These are phyloP conservation scores for Metarhizium rileyi DNA, from an alignment of 2,329 filamentous ascomycete genomes.

Conservation along the genomic window DNA sequence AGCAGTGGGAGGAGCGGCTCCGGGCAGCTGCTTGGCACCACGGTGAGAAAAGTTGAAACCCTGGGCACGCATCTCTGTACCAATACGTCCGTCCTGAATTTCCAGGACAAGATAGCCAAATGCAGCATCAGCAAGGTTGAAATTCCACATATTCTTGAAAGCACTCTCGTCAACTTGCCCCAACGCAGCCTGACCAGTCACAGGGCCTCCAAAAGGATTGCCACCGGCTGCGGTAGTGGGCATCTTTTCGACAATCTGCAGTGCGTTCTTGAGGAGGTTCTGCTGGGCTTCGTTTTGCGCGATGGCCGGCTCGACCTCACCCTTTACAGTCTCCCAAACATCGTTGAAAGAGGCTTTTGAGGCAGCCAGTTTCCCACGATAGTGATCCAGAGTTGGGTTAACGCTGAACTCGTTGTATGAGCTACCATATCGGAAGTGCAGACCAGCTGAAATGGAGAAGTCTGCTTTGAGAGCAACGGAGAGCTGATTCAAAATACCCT, in stretches of 20 bases:
- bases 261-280: constrained; percentile 79
- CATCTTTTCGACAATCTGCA: constrained; percentile 97
- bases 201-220: constrained; percentile 88
- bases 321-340: constrained; percentile 97
- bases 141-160: constrained; percentile 99
- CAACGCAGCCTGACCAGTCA: constrained; percentile 58
- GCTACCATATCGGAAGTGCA: constrained; percentile 97
- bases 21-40: constrained; percentile 63
- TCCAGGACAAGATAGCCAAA: constrained; percentile 95
- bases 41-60: constrained; percentile 99
- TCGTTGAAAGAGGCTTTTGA: constrained; percentile 99
- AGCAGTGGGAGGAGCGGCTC: constrained; percentile 25
- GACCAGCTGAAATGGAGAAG: constrained; percentile 92
- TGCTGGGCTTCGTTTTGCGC: constrained; percentile 89
- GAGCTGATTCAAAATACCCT: constrained; percentile 94
- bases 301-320: constrained; percentile 90
- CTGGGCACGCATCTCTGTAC: constrained; percentile 96
- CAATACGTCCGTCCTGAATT: constrained; percentile 89
- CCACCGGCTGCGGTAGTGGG: constrained; percentile 87
- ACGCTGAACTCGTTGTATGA: constrained; percentile 99
- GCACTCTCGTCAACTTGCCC: constrained; percentile 96
- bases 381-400: constrained; percentile 95
- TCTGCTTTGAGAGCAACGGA: constrained; percentile 96
- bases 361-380: constrained; percentile 93
- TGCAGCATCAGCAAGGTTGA: constrained; percentile 93